Evolutionary conservation across 139 green algal species (phyloP), one percentile per base, ranked within the genome.

Genomic region (Closterium sp.): DNA sequence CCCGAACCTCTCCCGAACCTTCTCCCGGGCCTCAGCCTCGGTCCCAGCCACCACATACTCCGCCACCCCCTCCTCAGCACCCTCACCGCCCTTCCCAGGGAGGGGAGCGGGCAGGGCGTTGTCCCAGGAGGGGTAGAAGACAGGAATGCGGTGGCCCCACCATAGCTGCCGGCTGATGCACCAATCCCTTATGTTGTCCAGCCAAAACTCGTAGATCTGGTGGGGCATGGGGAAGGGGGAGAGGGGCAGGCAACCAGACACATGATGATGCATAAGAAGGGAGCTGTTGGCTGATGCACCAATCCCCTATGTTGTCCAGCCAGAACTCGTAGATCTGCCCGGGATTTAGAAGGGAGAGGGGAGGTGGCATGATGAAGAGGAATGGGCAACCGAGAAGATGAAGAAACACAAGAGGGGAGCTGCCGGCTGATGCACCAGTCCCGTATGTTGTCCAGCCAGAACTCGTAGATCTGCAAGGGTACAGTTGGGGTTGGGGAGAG

Each of bases 151-250:
- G 89, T 96, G 95, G 17, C 95, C 95, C 95, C 95, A 96, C 95
- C 95, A 96, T 11, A 96, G 93, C 89, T 96, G 95, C 21, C 95
- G 86, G 13, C 89, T 95, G 85, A 96, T 95, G 90, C 95, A 99
- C 98, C 98, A 99, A 95, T 99, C 98, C 89, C 96, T 96, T 95
- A 99, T 99, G 97, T 98, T 98, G 90, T 98, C 96, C 93, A 99
- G 95, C 98, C 98, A 99, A 90, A 96, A 95, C 94, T 98, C 96
- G 95, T 99, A 99, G 45, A 97, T 95, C 95, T 98, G 97, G 45
- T 19, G 45, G 42, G 42, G 7, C 7, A 7, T 5, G 42, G 42
- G 7, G 42, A 62, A 13, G 42, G 42, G 42, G 42, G 42, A 62
- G 7, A 62, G 42, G 42, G 42, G 42, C 5, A 62, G 42, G 42